phyloP scores from a whole-genome alignment of 176 grass and related monocot genomes.

The Saccharum officinarum region DNA sequence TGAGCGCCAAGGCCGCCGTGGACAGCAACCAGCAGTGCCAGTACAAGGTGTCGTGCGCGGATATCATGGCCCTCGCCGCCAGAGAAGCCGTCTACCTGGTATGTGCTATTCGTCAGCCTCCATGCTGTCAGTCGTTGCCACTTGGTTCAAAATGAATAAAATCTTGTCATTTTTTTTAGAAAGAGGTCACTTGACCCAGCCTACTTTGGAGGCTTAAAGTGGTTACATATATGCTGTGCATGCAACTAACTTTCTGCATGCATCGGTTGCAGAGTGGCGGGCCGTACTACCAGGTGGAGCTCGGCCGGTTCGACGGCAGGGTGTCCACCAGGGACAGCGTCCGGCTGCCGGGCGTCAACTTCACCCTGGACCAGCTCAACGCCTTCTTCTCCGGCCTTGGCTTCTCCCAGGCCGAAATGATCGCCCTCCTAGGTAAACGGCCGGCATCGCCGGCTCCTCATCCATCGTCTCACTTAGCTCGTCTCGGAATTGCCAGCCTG shows the following conservation, averaged over 20 bases:
- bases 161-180: background rate
- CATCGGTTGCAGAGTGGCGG: conserved; percentile 46
- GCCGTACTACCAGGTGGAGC: conserved; percentile 50
- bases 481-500: background rate
- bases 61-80: conserved; percentile 51
- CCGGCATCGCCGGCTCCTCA: background rate
- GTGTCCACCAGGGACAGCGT: conserved; percentile 40
- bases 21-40: conserved; percentile 48
- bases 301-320: conserved; percentile 50
- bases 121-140: background rate
- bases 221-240: no score
- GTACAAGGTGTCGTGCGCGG: conserved; percentile 57
- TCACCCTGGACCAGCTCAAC: conserved; percentile 49
- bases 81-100: conserved; percentile 38
- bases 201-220: no score
- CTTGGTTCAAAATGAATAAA: background rate
- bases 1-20: conserved; percentile 53
- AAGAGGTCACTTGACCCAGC: no score
- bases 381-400: conserved; percentile 39
- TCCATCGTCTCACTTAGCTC: background rate
- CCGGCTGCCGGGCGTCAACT: conserved; percentile 32
- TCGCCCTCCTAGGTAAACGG: conserved; percentile 45
- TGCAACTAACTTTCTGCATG: background rate
- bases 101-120: background rate
- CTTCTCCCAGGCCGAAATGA: conserved; percentile 44